phyloP scores from a whole-genome alignment of 441 rosid genomes.

The Euphorbia corollata region DNA sequence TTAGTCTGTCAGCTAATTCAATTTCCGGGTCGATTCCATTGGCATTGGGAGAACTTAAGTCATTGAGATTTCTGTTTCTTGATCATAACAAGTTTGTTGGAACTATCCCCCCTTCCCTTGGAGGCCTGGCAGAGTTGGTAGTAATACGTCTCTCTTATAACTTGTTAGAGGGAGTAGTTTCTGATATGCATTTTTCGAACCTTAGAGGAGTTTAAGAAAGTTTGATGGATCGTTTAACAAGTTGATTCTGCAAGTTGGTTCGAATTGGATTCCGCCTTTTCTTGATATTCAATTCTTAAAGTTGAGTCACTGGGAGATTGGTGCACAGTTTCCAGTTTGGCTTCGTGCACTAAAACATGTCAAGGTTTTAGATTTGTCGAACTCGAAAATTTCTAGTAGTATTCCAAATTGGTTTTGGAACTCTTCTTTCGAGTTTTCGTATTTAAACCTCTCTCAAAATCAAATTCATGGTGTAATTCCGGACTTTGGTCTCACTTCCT shows the following conservation, averaged over 20 bases:
- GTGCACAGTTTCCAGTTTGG: slow-evolving; percentile 11
- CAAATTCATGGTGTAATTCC: slow-evolving; percentile 1
- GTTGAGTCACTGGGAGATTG: slow-evolving; percentile 8
- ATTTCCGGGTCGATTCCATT: slow-evolving; percentile 6
- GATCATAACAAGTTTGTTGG: slow-evolving; percentile 2
- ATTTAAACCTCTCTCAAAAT: slow-evolving; percentile 3
- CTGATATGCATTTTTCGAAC: slow-evolving; percentile 10
- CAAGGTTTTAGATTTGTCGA: slow-evolving; percentile 8
- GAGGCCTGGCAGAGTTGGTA: not conserved
- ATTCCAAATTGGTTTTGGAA: not conserved
- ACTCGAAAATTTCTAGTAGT: not conserved
- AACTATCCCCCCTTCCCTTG: not conserved
- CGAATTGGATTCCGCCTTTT: not conserved
- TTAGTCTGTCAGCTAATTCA: not conserved
- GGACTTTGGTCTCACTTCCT: not conserved
- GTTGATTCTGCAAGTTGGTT: slow-evolving; percentile 9
- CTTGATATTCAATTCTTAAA: not conserved
- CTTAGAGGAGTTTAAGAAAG: not conserved
- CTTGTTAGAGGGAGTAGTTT: slow-evolving; percentile 6
- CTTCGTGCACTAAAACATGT: not conserved
- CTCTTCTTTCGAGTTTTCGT: not conserved
- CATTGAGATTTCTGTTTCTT: not conserved
- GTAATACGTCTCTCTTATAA: not conserved
- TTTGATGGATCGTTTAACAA: not conserved
- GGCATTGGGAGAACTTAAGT: not conserved